Evolutionary conservation across 2,329 filamentous ascomycete genomes (phyloP).

Genomic region (Xylariaceae sp.): DNA sequence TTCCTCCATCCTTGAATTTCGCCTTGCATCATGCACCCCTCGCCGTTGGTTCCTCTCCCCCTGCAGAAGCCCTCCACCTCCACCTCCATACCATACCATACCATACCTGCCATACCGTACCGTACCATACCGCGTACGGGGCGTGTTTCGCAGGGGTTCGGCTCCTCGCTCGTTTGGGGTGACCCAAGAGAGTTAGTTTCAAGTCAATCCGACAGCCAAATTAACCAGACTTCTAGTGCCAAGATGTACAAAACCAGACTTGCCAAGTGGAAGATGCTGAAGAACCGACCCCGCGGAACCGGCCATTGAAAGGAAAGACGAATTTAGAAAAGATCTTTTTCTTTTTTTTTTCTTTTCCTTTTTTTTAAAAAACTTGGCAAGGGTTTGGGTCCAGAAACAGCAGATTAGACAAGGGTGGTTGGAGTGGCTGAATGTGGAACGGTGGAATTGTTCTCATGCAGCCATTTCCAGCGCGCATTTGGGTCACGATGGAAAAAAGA

Average conservation of each 20-base stretch:
- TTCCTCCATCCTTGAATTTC: conserved; percentile 10
- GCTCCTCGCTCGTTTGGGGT: background rate
- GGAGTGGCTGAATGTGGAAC: conserved; percentile 1
- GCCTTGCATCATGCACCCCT: conserved; percentile 5
- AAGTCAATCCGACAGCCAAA: background rate
- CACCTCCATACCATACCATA: conserved; percentile 1
- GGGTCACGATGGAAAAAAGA: conserved; percentile 7
- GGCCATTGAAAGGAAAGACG: conserved; percentile 13
- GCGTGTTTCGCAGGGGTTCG: background rate
- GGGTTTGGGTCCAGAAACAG: conserved; percentile 5
- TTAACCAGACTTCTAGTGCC: conserved; percentile 15
- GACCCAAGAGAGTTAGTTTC: background rate
- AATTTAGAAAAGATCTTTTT: background rate
- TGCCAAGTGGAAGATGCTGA: conserved; percentile 25
- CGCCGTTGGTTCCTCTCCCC: conserved; percentile 1
- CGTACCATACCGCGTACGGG: background rate
- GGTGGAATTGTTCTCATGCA: conserved; percentile 11
- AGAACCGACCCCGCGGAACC: conserved; percentile 22
- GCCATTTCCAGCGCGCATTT: conserved; percentile 4
- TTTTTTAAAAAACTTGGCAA: background rate
- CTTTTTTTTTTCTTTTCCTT: background rate
- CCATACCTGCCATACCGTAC: too few relatives aligned
- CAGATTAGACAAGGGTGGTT: background rate
- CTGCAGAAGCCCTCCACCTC: conserved; percentile 13
- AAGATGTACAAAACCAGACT: conserved; percentile 25